These are phyloP conservation scores for Salvia hispanica DNA, from an alignment of 257 asterid genomes.

Conservation along the genomic window DNA sequence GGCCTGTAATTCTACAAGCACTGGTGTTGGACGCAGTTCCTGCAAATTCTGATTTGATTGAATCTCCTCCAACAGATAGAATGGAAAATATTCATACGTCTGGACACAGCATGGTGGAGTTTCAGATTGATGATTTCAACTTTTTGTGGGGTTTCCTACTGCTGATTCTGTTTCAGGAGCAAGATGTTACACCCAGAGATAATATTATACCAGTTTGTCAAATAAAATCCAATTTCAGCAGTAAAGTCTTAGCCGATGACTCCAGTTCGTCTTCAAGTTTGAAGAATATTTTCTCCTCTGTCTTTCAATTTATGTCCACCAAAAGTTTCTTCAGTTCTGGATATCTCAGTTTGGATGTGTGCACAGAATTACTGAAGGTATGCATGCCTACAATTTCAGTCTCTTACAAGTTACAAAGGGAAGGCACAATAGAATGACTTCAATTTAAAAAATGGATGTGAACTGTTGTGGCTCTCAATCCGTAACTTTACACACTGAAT, in stretches of 20 bases:
- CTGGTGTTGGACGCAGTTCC: slow-evolving; percentile 93
- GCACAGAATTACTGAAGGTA: slow-evolving; percentile 85
- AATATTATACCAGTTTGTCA: slow-evolving; percentile 48
- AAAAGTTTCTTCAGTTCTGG: slow-evolving; percentile 70
- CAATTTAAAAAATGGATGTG: neutral
- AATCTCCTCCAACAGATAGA: slow-evolving; percentile 46
- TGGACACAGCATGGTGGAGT: slow-evolving; percentile 82
- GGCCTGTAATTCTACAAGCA: slow-evolving; percentile 95
- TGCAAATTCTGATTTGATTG: slow-evolving; percentile 44
- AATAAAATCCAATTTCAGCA: slow-evolving; percentile 55
- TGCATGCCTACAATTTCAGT: slow-evolving; percentile 14
- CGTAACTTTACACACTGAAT: slow-evolving; percentile 35
- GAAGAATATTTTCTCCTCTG: slow-evolving; percentile 56
- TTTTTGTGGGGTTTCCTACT: slow-evolving; percentile 88
- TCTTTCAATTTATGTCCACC: slow-evolving; percentile 63
- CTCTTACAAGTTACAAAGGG: slow-evolving; percentile 2
- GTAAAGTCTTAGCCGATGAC: slow-evolving; percentile 51
- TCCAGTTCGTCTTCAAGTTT: slow-evolving; percentile 53
- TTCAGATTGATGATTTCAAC: slow-evolving; percentile 66
- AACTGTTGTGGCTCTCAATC: slow-evolving; percentile 10
- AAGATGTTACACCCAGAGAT: slow-evolving; percentile 43
- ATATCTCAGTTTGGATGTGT: slow-evolving; percentile 69
- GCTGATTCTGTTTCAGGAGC: slow-evolving; percentile 82
- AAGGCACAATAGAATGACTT: slow-evolving; percentile 25
- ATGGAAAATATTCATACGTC: slow-evolving; percentile 59